Percentiles rank a stretch among this genome's conserved stretches.
Conservation (phyloP, 108 stramenopile species). For the Parietichytrium sp. region DNA sequence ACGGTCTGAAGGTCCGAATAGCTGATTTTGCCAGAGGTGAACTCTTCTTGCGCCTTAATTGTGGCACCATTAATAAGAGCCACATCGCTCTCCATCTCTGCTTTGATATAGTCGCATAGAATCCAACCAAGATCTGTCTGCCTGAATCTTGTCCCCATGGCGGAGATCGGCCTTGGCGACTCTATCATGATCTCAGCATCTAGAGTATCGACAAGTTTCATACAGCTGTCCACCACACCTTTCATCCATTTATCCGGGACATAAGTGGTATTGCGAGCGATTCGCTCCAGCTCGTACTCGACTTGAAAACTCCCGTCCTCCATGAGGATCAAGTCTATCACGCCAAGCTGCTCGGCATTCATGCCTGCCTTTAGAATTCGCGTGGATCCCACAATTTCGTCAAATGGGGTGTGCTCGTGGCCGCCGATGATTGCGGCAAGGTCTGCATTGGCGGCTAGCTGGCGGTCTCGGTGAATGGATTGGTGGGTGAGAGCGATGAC, state of each 20-base stretch:
- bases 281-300: background rate
- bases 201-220: conserved; percentile 57
- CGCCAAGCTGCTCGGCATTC: conserved; percentile 63
- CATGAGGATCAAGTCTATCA: conserved; percentile 61
- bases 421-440: conserved; percentile 68
- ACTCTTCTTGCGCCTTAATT: conserved; percentile 65
- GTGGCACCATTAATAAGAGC: conserved; percentile 73
- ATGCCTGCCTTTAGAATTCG: conserved; percentile 69
- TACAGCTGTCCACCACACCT: conserved; percentile 61
- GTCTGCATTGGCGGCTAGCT: conserved; percentile 60
- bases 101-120: conserved; percentile 67
- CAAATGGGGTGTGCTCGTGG: conserved; percentile 71
- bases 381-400: conserved; percentile 53
- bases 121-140: conserved; percentile 70
- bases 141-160: conserved; percentile 62
- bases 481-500: conserved; percentile 73
- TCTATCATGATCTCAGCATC: conserved; percentile 60
- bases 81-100: conserved; percentile 66
- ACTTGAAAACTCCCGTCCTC: background rate
- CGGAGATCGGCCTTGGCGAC: conserved; percentile 51
- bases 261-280: conserved; percentile 45
- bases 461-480: conserved; percentile 58
- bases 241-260: conserved; percentile 55
- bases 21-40: conserved; percentile 58
- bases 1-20: conserved; percentile 70